phyloP scores from a whole-genome alignment of 768 basidiomycete species.

The Tephrocybe sp. region DNA sequence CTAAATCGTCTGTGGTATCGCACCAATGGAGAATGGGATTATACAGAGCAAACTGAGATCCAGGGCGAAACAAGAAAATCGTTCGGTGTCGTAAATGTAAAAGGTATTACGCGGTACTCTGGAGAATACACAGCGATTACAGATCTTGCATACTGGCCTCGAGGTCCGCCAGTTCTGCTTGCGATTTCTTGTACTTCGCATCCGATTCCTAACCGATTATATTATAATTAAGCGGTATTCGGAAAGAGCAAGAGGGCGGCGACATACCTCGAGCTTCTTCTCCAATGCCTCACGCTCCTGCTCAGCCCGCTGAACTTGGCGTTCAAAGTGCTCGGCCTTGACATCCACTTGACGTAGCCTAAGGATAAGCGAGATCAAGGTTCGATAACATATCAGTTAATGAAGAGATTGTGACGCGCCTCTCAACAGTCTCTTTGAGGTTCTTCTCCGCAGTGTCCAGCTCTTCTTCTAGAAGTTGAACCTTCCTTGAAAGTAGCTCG shows the following conservation, averaged over 20 bases:
- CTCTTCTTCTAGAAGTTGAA: slow-evolving; percentile 92
- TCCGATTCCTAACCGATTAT: slow-evolving; percentile 55
- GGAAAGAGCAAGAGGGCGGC: background rate
- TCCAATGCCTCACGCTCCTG: slow-evolving; percentile 93
- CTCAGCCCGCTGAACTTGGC: slow-evolving; percentile 82
- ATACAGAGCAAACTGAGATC: slow-evolving; percentile 11
- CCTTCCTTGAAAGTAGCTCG: slow-evolving; percentile 77
- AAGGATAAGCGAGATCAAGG: slow-evolving; percentile 8
- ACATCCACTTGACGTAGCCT: slow-evolving; percentile 96
- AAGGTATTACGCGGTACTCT: background rate
- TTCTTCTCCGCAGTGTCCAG: slow-evolving; percentile 95
- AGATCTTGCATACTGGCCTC: slow-evolving; percentile 71
- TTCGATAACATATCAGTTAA: slow-evolving; percentile 17
- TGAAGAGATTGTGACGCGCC: slow-evolving; percentile 53
- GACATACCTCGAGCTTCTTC: slow-evolving; percentile 87
- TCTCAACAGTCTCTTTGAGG: slow-evolving; percentile 93
- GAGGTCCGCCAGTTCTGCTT: slow-evolving; percentile 84
- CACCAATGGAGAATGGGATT: slow-evolving; percentile 5
- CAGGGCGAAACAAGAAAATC: slow-evolving; percentile 3
- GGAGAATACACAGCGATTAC: slow-evolving; percentile 29
- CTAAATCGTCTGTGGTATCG: slow-evolving; percentile 11
- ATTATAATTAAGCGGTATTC: slow-evolving; percentile 3
- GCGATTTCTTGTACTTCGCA: slow-evolving; percentile 67
- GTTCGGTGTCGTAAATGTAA: slow-evolving; percentile 1
- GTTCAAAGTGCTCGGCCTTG: slow-evolving; percentile 98